A percentile compares a stretch with the other conserved stretches of the same genome.
Conservation (phyloP, 352 stramenopile species). For the Blastocystis sp. region DNA sequence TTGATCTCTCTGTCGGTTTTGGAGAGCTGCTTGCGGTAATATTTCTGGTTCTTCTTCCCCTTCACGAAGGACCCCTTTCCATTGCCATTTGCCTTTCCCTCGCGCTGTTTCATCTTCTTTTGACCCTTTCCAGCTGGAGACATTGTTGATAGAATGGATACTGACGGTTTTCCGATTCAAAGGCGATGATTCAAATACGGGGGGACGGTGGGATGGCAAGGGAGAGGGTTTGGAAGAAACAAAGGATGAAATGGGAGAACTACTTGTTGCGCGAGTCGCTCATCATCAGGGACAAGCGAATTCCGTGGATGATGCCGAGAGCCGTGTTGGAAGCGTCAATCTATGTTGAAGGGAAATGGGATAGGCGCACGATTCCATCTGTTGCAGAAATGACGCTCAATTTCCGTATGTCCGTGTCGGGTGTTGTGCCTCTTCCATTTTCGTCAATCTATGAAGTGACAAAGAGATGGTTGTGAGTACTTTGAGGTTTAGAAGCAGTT, state of each 20-base stretch:
- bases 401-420: background rate
- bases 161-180: background rate
- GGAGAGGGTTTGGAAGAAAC: background rate
- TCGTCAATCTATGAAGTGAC: background rate
- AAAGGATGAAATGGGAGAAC: too few species aligned
- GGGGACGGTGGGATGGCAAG: background rate
- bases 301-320: too few species aligned
- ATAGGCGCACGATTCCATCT: too few species aligned
- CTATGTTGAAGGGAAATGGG: too few species aligned
- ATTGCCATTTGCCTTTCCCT: background rate
- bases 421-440: too few species aligned
- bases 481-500: background rate
- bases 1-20: slow-evolving; percentile 48
- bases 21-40: slow-evolving; percentile 1
- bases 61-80: background rate
- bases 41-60: background rate
- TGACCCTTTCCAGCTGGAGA: background rate
- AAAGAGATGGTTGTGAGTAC: background rate
- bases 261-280: too few species aligned
- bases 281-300: too few species aligned
- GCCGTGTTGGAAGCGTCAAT: too few species aligned
- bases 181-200: background rate
- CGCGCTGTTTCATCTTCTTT: background rate
- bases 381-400: background rate
- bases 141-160: background rate